Evolutionary conservation across 805 yeast species (phyloP).

Genomic region (Yarrowia yakushimensis): DNA sequence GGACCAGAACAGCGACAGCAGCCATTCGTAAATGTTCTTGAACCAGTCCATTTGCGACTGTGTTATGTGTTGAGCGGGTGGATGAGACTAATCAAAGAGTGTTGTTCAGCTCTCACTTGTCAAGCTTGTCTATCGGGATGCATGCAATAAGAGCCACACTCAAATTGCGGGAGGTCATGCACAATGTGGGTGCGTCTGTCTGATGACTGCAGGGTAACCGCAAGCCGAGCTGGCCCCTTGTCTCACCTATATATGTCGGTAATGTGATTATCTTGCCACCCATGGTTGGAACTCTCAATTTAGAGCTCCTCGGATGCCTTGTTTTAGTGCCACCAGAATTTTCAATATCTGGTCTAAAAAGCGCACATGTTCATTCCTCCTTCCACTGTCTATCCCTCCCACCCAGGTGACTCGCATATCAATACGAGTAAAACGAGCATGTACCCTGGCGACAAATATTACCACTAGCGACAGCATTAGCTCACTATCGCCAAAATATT

Average conservation of each 20-base stretch:
- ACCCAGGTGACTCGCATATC: too few species aligned
- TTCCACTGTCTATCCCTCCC: too few species aligned
- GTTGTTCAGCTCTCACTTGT: not conserved
- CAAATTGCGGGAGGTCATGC: not conserved
- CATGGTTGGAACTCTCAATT: too few species aligned
- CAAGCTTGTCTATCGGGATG: not conserved
- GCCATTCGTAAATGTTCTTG: conserved; percentile 33
- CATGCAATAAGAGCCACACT: not conserved
- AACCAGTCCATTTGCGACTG: conserved; percentile 14
- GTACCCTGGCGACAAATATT: too few species aligned
- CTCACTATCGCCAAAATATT: too few species aligned
- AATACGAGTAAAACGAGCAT: too few species aligned
- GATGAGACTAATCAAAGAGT: not conserved
- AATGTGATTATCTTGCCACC: not conserved
- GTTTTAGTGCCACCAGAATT: not conserved
- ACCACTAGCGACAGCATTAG: too few species aligned
- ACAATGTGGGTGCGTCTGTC: not conserved
- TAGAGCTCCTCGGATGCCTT: too few species aligned
- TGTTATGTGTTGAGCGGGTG: not conserved
- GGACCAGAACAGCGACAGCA: conserved; percentile 38
- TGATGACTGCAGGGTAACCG: not conserved
- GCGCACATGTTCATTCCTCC: not conserved
- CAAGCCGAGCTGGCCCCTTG: not conserved
- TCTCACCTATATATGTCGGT: not conserved
- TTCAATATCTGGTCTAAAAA: not conserved